A percentile compares a stretch with the other conserved stretches of the same genome.
phyloP scores from a whole-genome alignment of 495 filamentous ascomycete genomes.

The Daldinia loculata region DNA sequence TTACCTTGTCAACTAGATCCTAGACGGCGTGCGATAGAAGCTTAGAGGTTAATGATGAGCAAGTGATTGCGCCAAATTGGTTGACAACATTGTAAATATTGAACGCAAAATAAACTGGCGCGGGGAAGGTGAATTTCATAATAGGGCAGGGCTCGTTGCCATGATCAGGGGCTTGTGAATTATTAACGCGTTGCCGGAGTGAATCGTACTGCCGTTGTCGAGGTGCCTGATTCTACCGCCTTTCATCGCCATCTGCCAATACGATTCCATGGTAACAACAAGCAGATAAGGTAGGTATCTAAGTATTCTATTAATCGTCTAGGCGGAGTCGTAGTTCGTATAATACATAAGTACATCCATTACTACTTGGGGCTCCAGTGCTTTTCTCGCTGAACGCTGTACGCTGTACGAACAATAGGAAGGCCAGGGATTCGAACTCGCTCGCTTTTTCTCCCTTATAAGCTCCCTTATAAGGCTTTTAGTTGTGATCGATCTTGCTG shows the following conservation, averaged over 20 bases:
- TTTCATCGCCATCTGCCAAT: background rate
- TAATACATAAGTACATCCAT: conserved; percentile 1
- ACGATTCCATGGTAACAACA: background rate
- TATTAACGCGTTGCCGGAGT: background rate
- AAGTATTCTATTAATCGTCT: conserved; percentile 2
- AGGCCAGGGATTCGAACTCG: background rate
- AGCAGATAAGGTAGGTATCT: background rate
- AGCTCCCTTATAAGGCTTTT: conserved; percentile 22
- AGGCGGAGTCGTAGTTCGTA: background rate
- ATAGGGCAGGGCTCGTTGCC: background rate
- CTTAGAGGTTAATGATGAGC: background rate
- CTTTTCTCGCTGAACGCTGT: background rate
- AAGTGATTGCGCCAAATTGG: background rate
- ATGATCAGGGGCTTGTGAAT: background rate
- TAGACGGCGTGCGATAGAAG: background rate
- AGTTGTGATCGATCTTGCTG: conserved; percentile 51
- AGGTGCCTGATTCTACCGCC: background rate
- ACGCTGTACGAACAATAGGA: background rate
- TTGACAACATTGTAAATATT: background rate
- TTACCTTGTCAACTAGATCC: background rate
- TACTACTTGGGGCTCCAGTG: background rate
- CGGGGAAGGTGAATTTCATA: background rate
- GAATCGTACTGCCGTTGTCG: background rate
- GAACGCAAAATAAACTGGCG: background rate
- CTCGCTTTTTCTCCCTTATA: background rate